Conservation (phyloP, 495 filamentous ascomycete genomes). For the Neurospora terricola region DNA sequence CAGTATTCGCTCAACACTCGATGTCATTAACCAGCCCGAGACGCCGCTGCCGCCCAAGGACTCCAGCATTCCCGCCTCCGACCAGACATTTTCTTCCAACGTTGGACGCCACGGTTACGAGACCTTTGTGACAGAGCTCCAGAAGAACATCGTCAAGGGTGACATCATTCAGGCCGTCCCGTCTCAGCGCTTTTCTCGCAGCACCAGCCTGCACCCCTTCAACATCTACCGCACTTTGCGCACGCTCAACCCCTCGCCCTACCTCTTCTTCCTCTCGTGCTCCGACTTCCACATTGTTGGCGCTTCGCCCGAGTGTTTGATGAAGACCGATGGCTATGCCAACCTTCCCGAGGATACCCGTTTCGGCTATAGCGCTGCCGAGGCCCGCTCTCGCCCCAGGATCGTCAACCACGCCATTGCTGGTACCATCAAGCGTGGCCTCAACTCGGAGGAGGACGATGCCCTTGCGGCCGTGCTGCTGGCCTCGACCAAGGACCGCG, state of each 20-base stretch:
- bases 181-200: constrained; percentile 82
- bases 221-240: constrained; percentile 97
- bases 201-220: constrained; percentile 86
- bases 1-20: constrained; percentile 54
- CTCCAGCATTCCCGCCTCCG: constrained; percentile 58
- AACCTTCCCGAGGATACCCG: constrained; percentile 15
- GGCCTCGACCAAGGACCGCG: constrained; percentile 80
- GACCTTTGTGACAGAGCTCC: constrained; percentile 66
- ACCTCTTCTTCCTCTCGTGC: constrained; percentile 93
- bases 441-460: constrained; percentile 69
- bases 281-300: constrained; percentile 88
- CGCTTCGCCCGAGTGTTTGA: constrained; percentile 85
- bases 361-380: constrained; percentile 16
- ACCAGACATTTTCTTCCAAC: constrained; percentile 72
- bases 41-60: constrained; percentile 67
- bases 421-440: constrained; percentile 83
- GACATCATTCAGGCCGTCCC: constrained; percentile 98
- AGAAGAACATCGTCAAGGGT: constrained; percentile 77
- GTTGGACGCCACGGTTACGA: constrained; percentile 85
- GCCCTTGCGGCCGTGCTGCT: constrained; percentile 67
- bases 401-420: constrained; percentile 97
- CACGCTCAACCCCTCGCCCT: constrained; percentile 90
- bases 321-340: constrained; percentile 60
- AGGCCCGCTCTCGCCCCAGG: constrained; percentile 44
- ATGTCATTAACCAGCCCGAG: constrained; percentile 58